Percentiles rank a stretch among this genome's conserved stretches.
These are phyloP conservation scores for Xylaria sp. DNA, from an alignment of 2,329 filamentous ascomycete species.

Conservation along the genomic window DNA sequence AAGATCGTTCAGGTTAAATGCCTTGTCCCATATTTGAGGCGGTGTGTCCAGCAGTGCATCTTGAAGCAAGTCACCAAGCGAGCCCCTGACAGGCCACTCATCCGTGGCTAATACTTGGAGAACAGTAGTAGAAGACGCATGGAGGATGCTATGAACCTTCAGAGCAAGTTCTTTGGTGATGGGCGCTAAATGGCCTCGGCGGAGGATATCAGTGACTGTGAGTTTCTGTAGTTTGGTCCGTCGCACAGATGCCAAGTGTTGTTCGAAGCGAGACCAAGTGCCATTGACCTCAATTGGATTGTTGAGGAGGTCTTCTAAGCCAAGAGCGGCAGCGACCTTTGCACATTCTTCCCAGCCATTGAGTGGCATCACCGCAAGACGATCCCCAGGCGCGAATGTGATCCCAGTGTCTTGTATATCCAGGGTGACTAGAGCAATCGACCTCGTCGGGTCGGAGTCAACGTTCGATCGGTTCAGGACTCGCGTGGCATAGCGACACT, in stretches of 20 bases:
- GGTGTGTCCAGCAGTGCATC: slow-evolving; percentile 51
- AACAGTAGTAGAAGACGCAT: slow-evolving; percentile 53
- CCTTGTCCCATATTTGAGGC: slow-evolving; percentile 52
- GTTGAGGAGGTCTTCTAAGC: slow-evolving; percentile 51
- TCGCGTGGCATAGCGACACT: slow-evolving; percentile 53
- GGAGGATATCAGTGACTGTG: slow-evolving; percentile 52
- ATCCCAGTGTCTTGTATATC: slow-evolving; percentile 57
- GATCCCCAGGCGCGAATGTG: slow-evolving; percentile 56
- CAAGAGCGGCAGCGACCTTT: slow-evolving; percentile 55
- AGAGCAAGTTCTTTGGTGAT: slow-evolving; percentile 55
- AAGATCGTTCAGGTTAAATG: slow-evolving; percentile 49
- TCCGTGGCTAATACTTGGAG: slow-evolving; percentile 52
- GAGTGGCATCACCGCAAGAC: slow-evolving; percentile 57
- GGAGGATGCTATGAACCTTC: slow-evolving; percentile 50
- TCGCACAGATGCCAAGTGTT: slow-evolving; percentile 47
- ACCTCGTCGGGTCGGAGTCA: slow-evolving; percentile 49
- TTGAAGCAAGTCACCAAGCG: slow-evolving; percentile 54
- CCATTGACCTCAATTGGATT: slow-evolving; percentile 42
- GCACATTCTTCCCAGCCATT: slow-evolving; percentile 59
- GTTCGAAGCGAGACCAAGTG: slow-evolving; percentile 51
- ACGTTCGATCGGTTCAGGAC: slow-evolving; percentile 50
- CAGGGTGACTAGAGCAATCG: slow-evolving; percentile 52
- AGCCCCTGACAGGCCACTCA: slow-evolving; percentile 55
- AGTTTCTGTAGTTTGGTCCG: slow-evolving; percentile 36
- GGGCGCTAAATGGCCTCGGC: slow-evolving; percentile 54